A percentile compares a stretch with the other conserved stretches of the same genome.
These are phyloP conservation scores for Trypethelium eluteriae DNA, from an alignment of 495 filamentous ascomycete species.

Conservation along the genomic window DNA sequence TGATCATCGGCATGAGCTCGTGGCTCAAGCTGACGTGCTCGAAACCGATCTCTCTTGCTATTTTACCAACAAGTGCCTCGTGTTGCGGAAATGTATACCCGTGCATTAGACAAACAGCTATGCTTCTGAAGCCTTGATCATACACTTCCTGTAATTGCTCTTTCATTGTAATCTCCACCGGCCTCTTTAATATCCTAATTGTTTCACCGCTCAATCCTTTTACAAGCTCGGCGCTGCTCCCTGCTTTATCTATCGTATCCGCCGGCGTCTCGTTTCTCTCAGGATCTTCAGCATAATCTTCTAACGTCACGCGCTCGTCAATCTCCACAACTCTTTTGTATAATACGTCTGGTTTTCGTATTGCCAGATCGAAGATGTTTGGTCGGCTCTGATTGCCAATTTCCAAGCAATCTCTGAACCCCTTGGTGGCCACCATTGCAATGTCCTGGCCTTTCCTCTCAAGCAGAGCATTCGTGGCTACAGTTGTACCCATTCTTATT, in stretches of 20 bases:
- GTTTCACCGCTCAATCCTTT: constrained; percentile 62
- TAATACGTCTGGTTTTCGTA: constrained; percentile 41
- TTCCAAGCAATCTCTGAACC: constrained; percentile 84
- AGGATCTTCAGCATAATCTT: constrained; percentile 81
- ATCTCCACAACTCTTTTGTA: constrained; percentile 42
- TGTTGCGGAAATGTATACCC: constrained; percentile 74
- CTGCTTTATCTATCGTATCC: constrained; percentile 41
- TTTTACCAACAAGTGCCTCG: constrained; percentile 57
- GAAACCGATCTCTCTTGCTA: constrained; percentile 68
- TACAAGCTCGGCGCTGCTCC: constrained; percentile 48
- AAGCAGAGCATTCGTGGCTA: constrained; percentile 53
- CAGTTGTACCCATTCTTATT: constrained; percentile 45
- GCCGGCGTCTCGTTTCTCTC: constrained; percentile 48
- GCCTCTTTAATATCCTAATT: constrained; percentile 56
- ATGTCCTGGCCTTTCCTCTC: constrained; percentile 93
- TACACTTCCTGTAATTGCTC: constrained; percentile 51
- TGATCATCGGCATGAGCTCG: constrained; percentile 92
- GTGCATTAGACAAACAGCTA: constrained; percentile 76
- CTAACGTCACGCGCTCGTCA: constrained; percentile 52
- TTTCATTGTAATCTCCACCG: constrained; percentile 47
- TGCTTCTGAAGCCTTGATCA: constrained; percentile 55
- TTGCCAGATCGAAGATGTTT: constrained; percentile 43
- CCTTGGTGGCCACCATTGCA: constrained; percentile 82
- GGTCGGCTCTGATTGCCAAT: constrained; percentile 47
- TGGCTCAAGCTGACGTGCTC: constrained; percentile 64